Percentiles rank a stretch among this genome's conserved stretches.
These are phyloP conservation scores for Mortierella polycephala DNA, from an alignment of 371 early-diverging fungal species.

Conservation along the genomic window DNA sequence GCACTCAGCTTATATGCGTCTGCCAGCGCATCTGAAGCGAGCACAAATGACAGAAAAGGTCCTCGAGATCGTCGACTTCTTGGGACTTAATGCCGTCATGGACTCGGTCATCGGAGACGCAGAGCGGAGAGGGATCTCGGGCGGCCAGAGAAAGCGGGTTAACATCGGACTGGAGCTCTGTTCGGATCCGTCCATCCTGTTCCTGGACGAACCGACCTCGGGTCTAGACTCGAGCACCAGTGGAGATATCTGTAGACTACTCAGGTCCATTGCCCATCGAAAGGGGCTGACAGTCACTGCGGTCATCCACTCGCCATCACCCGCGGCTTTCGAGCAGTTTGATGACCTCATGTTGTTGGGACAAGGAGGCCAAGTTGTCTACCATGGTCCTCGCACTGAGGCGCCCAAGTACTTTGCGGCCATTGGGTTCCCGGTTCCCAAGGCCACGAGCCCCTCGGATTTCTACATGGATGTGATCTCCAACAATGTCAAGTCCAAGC, in stretches of 20 bases:
- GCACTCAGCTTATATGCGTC: conserved; percentile 78
- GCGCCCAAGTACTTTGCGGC: conserved; percentile 62
- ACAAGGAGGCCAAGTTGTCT: conserved; percentile 73
- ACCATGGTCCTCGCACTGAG: conserved; percentile 65
- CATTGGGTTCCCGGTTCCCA: conserved; percentile 67
- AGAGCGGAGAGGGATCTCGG: conserved; percentile 80
- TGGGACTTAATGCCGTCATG: conserved; percentile 73
- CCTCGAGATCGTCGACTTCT: conserved; percentile 67
- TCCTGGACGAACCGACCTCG: conserved; percentile 95
- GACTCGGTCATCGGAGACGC: conserved; percentile 81
- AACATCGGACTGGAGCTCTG: conserved; percentile 91
- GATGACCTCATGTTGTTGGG: conserved; percentile 79
- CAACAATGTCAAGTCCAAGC: conserved; percentile 49
- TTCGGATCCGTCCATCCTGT: conserved; percentile 87
- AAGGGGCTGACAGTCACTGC: conserved; percentile 75
- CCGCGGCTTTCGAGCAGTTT: conserved; percentile 68
- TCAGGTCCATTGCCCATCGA: conserved; percentile 64
- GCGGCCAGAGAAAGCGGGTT: conserved; percentile 88
- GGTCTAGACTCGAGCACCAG: conserved; percentile 82
- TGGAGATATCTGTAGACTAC: conserved; percentile 69
- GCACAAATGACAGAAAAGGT: conserved; percentile 63
- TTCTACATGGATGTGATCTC: conserved; percentile 72
- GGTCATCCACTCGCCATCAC: conserved; percentile 82
- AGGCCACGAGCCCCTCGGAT: conserved; percentile 67
- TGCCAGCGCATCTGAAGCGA: conserved; percentile 62